These are phyloP conservation scores for Oenanthe sinensis DNA, from an alignment of 129 eudicot species.

Conservation along the genomic window DNA sequence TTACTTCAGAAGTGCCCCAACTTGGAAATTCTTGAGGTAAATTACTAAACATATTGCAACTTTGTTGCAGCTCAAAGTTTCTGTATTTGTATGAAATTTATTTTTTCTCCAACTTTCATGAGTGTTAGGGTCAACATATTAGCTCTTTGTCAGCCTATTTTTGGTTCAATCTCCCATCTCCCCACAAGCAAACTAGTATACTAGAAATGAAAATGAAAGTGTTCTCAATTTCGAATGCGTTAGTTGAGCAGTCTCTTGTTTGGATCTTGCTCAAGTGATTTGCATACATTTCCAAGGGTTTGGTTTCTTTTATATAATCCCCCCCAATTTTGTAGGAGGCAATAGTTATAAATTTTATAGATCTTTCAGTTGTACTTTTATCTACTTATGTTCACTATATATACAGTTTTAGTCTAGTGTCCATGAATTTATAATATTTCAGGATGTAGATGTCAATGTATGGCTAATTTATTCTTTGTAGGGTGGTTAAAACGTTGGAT, in stretches of 20 bases:
- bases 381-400: not conserved
- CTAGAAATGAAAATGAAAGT: not conserved
- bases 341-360: no score
- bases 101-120: not conserved
- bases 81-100: not conserved
- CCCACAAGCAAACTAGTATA: not conserved
- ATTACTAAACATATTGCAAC: not conserved
- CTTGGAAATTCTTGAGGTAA: constrained; percentile 34
- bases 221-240: not conserved
- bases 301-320: not conserved
- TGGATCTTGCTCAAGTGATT: not conserved
- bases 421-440: not conserved
- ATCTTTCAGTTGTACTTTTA: not conserved
- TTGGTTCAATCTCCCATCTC: not conserved
- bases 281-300: not conserved
- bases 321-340: not conserved
- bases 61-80: not conserved
- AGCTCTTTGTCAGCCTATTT: not conserved
- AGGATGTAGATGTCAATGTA: not conserved
- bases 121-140: not conserved
- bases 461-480: not conserved
- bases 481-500: not conserved
- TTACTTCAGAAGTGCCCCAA: constrained; percentile 25
- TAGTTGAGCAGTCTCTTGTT: not conserved
- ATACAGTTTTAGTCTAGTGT: not conserved